Base-by-base conservation (phyloP, 169 alveolate genomes). In the Toxoplasma gondii region DNA sequence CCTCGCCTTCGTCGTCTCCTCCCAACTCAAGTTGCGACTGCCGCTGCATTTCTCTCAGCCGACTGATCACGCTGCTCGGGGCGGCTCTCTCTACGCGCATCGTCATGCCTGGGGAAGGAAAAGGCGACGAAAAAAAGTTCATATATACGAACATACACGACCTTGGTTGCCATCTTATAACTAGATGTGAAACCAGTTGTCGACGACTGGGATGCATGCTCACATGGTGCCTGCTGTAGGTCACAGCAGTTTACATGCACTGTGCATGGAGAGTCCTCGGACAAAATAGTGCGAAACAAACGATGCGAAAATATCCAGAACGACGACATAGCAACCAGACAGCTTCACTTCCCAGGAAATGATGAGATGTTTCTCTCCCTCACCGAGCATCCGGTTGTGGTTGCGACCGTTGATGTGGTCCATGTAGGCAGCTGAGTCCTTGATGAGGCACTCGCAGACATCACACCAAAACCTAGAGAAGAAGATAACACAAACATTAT, bases 341-440 rank as follows among this genome's bases (percentile, higher is more conserved):
- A 49, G 58, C 58, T 49, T 12, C 58, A 49, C 58, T n/a, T 12
- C 58, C 58, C 58, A 49, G 12, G 58, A 4, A 7, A 4, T 12
- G 12, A 49, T 7, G 58, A 49, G 58, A 49, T 12, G 74, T 19
- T 27, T 27, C 74, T 27, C 34, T 16, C 22, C 82, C 94, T n/a
- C 41, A 93, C 99, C 99, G 31, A 98, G 95, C 94, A 97, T 96
- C n/a, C 98, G 88, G 93, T 98, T 98, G 92, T 98, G 99, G 88
- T 97, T 97, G 84, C 98, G 97, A 0, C 99, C 99, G 96, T 98
- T 98, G 38, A 98, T 96, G 93, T 98, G 99, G 93, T 98, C 99
- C 92, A 97, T 91, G 96, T 98, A 98, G 7, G 99, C 96, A 69
- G 97, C 98, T 22, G 98, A 97, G 94, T 98, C 99, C 92, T 97